phyloP scores from a whole-genome alignment of 768 basidiomycete genomes.

The Leccinum subgranulosum region DNA sequence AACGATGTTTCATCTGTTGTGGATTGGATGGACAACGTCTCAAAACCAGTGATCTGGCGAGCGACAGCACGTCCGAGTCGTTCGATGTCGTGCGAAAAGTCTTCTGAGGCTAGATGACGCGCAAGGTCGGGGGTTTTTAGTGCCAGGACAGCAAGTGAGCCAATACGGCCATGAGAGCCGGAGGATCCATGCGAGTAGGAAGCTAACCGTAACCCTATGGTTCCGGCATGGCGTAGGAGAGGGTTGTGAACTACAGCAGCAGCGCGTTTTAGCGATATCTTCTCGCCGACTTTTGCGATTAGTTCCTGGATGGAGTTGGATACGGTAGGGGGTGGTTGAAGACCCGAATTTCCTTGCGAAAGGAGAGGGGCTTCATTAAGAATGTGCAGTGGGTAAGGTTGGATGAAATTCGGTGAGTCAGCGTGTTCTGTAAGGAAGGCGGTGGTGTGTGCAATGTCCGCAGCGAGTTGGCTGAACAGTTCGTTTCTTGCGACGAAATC shows the following conservation, averaged over 20 bases:
- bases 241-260: constrained; percentile 37
- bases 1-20: constrained; percentile 49
- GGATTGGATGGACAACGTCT: constrained; percentile 51
- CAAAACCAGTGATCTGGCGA: constrained; percentile 82
- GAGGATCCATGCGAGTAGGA: constrained; percentile 60
- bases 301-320: constrained; percentile 62
- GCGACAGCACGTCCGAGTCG: constrained; percentile 73
- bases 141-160: constrained; percentile 53
- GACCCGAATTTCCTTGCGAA: constrained; percentile 28
- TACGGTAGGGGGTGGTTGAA: constrained; percentile 48
- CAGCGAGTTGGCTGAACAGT: constrained; percentile 72
- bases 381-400: constrained; percentile 47
- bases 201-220: constrained; percentile 45
- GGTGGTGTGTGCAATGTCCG: constrained; percentile 79
- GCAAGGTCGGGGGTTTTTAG: constrained; percentile 48
- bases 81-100: constrained; percentile 55
- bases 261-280: constrained; percentile 67
- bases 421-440: constrained; percentile 62
- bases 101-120: constrained; percentile 40
- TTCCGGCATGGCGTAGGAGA: constrained; percentile 31
- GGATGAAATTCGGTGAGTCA: constrained; percentile 37
- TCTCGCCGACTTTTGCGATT: constrained; percentile 78
- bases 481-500: constrained; percentile 92
- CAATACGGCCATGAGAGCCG: constrained; percentile 56
- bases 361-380: constrained; percentile 69